Evolutionary conservation across 2,329 filamentous ascomycete genomes (phyloP).

Genomic region (Colletotrichum liaoningense): DNA sequence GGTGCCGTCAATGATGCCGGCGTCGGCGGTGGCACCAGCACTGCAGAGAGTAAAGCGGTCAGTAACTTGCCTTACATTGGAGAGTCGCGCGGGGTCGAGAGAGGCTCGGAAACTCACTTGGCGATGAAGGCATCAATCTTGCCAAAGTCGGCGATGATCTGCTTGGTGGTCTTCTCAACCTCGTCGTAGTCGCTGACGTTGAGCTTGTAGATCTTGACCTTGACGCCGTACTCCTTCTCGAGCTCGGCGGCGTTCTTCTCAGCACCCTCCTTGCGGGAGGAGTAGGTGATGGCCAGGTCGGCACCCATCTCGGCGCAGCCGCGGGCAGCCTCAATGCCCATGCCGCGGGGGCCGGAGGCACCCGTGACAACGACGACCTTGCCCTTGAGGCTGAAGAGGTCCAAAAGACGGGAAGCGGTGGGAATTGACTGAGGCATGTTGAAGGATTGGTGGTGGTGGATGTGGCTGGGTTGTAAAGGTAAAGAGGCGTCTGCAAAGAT

Average conservation of each 20-base stretch:
- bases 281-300: constrained; percentile 78
- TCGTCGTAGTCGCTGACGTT: constrained; percentile 65
- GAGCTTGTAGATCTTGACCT: constrained; percentile 71
- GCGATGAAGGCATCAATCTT: constrained; percentile 81
- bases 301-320: constrained; percentile 78
- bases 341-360: constrained; percentile 76
- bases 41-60: constrained; percentile 37
- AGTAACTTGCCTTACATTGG: constrained; percentile 1
- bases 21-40: constrained; percentile 77
- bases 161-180: constrained; percentile 65
- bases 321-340: constrained; percentile 77
- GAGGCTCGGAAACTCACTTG: constrained; percentile 64
- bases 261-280: constrained; percentile 75
- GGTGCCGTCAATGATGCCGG: constrained; percentile 74
- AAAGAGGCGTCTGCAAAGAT: not conserved
- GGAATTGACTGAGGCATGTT: constrained; percentile 53
- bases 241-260: constrained; percentile 75
- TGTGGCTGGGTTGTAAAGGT: not conserved
- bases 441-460: not conserved
- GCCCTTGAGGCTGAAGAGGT: constrained; percentile 79
- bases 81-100: too few species aligned
- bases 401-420: constrained; percentile 66
- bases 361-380: constrained; percentile 79
- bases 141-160: constrained; percentile 79
- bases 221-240: constrained; percentile 73